These are phyloP conservation scores for Arctium minus DNA, from an alignment of 129 eudicot species.

Conservation along the genomic window DNA sequence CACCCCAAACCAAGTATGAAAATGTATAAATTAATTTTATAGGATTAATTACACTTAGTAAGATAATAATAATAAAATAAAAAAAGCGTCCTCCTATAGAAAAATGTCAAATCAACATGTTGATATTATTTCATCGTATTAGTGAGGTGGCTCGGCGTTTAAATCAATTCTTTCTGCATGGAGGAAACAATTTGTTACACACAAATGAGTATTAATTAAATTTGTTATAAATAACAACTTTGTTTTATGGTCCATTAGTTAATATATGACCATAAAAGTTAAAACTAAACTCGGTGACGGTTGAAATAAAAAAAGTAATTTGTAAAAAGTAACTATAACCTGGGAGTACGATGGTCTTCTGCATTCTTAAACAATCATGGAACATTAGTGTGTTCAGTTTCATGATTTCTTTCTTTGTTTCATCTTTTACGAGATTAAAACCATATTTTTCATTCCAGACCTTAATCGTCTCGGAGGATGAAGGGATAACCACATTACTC, in stretches of 20 bases:
- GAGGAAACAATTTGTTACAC: not conserved
- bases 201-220: not conserved
- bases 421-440: slow-evolving; percentile 23
- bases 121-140: not conserved
- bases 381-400: slow-evolving; percentile 54
- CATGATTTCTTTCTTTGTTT: slow-evolving; percentile 33
- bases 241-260: not conserved
- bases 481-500: slow-evolving; percentile 50
- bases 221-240: not conserved
- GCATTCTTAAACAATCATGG: slow-evolving; percentile 62
- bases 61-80: too few relatives aligned
- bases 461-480: slow-evolving; percentile 31
- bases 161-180: slow-evolving; percentile 25
- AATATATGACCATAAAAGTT: not conserved
- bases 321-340: not conserved
- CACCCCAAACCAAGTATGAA: not conserved
- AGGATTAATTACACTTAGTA: not conserved
- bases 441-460: slow-evolving; percentile 47
- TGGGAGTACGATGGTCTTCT: slow-evolving; percentile 8
- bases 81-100: not conserved
- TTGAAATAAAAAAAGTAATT: not conserved
- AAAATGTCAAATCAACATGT: not conserved
- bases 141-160: slow-evolving; percentile 11
- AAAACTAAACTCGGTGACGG: too few relatives aligned
- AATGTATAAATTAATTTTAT: not conserved